Percentiles rank a stretch among this genome's conserved stretches.
Conservation (phyloP, 2,329 filamentous ascomycete species). For the Fusarium marasasianum region DNA sequence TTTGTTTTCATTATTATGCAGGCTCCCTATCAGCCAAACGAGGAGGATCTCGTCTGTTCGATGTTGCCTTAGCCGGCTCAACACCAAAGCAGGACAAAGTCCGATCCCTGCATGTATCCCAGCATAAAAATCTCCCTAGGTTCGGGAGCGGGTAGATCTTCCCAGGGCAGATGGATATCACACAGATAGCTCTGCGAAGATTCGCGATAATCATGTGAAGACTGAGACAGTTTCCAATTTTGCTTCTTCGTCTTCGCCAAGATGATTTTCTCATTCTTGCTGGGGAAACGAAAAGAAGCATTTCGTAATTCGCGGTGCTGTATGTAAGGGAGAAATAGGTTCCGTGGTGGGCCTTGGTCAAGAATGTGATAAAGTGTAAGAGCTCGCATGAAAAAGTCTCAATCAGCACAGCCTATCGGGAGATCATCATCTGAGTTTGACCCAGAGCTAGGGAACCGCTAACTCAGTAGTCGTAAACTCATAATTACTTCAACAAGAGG, state of each 20-base stretch:
- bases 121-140: slow-evolving; percentile 6
- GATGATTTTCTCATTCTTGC: slow-evolving; percentile 1
- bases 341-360: not conserved
- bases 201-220: slow-evolving; percentile 5
- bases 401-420: slow-evolving; percentile 1
- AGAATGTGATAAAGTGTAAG: slow-evolving; percentile 10
- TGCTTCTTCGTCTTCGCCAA: not conserved
- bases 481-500: not conserved
- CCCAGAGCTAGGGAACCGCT: not conserved
- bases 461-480: not conserved
- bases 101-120: slow-evolving; percentile 17
- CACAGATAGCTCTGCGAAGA: slow-evolving; percentile 1
- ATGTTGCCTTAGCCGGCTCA: not conserved
- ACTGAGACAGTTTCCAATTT: slow-evolving; percentile 19
- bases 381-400: slow-evolving; percentile 19
- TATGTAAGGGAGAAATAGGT: slow-evolving; percentile 11
- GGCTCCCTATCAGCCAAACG: not conserved
- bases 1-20: slow-evolving; percentile 7
- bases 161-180: slow-evolving; percentile 12
- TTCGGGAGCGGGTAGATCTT: slow-evolving; percentile 34
- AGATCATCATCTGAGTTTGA: not conserved
- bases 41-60: not conserved
- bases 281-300: slow-evolving; percentile 13
- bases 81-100: slow-evolving; percentile 4
- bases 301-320: not conserved